These are phyloP conservation scores for Phytopythium sindhum DNA, from an alignment of 352 stramenopile genomes.

Conservation along the genomic window DNA sequence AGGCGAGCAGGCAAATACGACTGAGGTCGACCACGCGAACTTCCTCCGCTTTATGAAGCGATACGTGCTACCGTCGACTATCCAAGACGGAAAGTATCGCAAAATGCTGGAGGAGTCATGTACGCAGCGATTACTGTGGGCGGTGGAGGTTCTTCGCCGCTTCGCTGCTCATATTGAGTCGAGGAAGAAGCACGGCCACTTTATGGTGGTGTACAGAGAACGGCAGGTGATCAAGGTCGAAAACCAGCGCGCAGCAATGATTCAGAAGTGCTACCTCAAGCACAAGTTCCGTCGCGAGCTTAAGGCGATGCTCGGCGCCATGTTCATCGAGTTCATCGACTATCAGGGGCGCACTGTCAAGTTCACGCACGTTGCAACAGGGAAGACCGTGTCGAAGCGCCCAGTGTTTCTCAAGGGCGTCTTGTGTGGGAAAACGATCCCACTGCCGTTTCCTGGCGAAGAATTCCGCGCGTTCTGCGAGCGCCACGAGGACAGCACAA, in stretches of 20 bases:
- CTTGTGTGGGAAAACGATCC: constrained; percentile 40
- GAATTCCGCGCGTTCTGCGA: constrained; percentile 65
- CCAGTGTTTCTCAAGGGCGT: constrained; percentile 60
- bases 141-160: constrained; percentile 32
- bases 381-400: constrained; percentile 28
- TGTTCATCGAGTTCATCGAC: constrained; percentile 67
- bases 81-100: constrained; percentile 57
- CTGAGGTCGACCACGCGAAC: constrained; percentile 21
- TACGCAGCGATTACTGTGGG: constrained; percentile 45
- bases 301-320: constrained; percentile 35
- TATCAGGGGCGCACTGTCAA: constrained; percentile 33
- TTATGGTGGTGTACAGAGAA: constrained; percentile 36
- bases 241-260: constrained; percentile 23
- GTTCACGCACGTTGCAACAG: constrained; percentile 41
- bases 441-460: constrained; percentile 64
- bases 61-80: constrained; percentile 53
- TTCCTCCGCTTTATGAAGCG: constrained; percentile 67
- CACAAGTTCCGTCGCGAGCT: constrained; percentile 47
- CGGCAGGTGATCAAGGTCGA: constrained; percentile 25
- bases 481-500: constrained; percentile 51
- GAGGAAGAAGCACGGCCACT: constrained; percentile 40
- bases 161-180: constrained; percentile 38
- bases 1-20: background rate
- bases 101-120: constrained; percentile 37
- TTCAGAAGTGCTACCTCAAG: constrained; percentile 44